Base-by-base conservation (phyloP, 2,329 filamentous ascomycete genomes). In the Coleophoma cylindrospora region DNA sequence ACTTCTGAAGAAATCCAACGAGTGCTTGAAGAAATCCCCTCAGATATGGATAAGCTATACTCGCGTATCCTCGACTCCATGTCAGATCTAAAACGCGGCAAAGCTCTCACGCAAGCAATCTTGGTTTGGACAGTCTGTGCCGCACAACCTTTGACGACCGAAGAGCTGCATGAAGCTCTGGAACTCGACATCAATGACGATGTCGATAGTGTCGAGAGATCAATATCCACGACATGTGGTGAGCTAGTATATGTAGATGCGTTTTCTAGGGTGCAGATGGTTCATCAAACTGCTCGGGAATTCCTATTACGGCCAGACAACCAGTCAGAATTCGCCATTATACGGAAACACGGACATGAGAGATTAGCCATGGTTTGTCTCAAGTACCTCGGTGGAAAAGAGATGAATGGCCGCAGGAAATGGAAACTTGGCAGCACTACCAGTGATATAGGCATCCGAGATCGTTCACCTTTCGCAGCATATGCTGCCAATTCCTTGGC, bases 1-100 rank as follows among this genome's bases (percentile, higher is more conserved):
- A 53, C 55, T 1, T 41, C 56, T 2, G 55, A 64, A 27, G 60
- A 57, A 6, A 61, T 65, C 15, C 19, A 60, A n/a, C 19, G 58
- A 14, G 57, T 66, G 17, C 59, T 70, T 1, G 50, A 63, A 22
- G 51, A 54, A 0, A 60, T 70, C 3, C 67, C 68, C 2, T 52
- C 59, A 43, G 65, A 62, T 10, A 69, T 70, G 66, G 51, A 57
- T 40, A 38, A 48, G 10, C 15, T 57, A 3, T 58, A 57, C 36
- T 48, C 21, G 14, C 22, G 45, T 12, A 55, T 46, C 8, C 38
- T 57, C 7, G 43, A 41, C 3, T 17, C 6, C 3, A 56, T 58
- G 47, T 50, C 50, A 27, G 13, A 50, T 21, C 17, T 17, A 6
- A 19, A 34, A 11, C 50, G 43, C n/a, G 62, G 61, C 12, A 58